Evolutionary conservation across 495 filamentous ascomycete species (phyloP).

Genomic region (Corynascus novoguineensis): DNA sequence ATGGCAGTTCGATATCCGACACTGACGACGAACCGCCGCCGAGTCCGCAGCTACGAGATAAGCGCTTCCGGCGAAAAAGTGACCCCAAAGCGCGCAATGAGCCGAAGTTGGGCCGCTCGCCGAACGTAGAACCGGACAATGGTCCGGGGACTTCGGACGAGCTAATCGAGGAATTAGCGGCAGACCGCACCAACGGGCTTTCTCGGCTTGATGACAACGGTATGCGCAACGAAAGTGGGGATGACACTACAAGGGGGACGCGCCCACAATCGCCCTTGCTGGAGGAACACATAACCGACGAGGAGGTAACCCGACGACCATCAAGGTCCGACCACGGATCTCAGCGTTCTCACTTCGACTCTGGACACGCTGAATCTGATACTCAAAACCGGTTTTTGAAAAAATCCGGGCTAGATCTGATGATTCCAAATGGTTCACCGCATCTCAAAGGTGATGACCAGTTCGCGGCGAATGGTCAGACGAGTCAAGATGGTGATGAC

Average conservation of each 20-base stretch:
- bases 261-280: not conserved
- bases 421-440: not conserved
- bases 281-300: not conserved
- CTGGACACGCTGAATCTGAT: not conserved
- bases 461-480: not conserved
- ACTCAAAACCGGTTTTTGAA: not conserved
- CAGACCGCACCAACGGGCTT: not conserved
- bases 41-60: not conserved
- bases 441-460: not conserved
- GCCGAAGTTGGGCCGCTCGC: not conserved
- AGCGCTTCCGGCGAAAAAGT: not conserved
- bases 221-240: not conserved
- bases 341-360: not conserved
- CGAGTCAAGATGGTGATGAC: not conserved
- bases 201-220: not conserved
- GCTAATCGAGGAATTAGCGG: not conserved
- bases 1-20: not conserved
- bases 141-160: not conserved
- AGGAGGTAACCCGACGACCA: not conserved
- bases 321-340: not conserved
- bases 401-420: not conserved
- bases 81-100: slow-evolving; percentile 1
- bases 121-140: not conserved
- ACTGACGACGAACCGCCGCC: not conserved
- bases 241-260: not conserved